Evolutionary conservation across 2,329 filamentous ascomycete species (phyloP).

Genomic region (Ascochyta koolunga): DNA sequence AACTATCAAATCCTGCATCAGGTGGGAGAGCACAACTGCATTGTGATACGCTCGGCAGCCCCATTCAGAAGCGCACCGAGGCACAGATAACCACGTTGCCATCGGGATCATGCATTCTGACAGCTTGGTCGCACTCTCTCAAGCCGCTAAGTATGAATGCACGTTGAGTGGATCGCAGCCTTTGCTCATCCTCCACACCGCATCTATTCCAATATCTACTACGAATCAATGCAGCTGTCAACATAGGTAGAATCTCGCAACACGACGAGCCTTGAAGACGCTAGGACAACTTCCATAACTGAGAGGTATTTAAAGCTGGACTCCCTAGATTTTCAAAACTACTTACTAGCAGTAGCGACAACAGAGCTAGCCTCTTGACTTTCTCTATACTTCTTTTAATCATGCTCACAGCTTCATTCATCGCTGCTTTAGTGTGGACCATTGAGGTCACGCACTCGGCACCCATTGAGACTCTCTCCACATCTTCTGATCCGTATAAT

Average conservation of each 20-base stretch:
- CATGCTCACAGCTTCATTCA: background rate
- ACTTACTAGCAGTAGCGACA: background rate
- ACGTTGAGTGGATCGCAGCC: conserved; percentile 8
- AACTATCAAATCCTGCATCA: conserved; percentile 1
- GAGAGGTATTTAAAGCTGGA: background rate
- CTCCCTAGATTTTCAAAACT: background rate
- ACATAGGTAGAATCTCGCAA: background rate
- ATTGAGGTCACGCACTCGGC: background rate
- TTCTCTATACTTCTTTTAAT: background rate
- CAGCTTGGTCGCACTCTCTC: conserved; percentile 18
- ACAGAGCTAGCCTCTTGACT: background rate
- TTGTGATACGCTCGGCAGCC: conserved; percentile 10
- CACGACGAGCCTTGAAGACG: background rate
- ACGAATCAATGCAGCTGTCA: background rate
- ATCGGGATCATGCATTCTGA: conserved; percentile 24
- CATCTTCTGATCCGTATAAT: background rate
- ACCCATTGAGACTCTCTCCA: background rate
- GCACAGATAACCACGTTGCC: conserved; percentile 24
- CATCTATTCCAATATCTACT: background rate
- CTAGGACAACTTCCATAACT: background rate
- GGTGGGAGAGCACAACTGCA: background rate
- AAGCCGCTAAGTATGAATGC: background rate
- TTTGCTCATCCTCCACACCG: background rate
- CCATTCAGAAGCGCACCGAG: background rate
- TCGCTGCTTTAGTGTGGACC: background rate